phyloP scores from a whole-genome alignment of 352 stramenopile genomes.

The Globisporangium abappressorium region DNA sequence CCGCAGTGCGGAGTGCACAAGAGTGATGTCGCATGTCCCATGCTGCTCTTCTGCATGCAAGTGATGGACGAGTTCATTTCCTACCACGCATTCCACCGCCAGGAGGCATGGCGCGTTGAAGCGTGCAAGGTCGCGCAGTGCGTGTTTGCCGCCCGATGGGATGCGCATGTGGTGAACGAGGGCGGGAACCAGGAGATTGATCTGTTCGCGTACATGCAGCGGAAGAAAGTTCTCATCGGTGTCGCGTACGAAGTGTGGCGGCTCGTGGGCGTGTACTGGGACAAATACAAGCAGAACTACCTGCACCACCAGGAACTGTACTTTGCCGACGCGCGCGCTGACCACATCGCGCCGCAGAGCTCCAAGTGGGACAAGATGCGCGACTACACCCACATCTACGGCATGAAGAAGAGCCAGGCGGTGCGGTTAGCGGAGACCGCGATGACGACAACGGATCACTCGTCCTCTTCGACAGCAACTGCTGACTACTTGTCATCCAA shows the following conservation, averaged over 20 bases:
- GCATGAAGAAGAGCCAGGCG: slow-evolving; percentile 41
- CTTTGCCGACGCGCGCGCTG: slow-evolving; percentile 33
- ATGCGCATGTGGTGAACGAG: slow-evolving; percentile 29
- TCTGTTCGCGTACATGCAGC: slow-evolving; percentile 34
- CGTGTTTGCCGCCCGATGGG: slow-evolving; percentile 56
- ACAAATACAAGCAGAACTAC: slow-evolving; percentile 55
- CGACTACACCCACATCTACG: slow-evolving; percentile 48
- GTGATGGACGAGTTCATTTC: slow-evolving; percentile 72
- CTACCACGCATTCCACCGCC: slow-evolving; percentile 24
- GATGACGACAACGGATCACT: background rate
- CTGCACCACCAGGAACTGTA: slow-evolving; percentile 64
- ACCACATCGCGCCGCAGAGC: background rate
- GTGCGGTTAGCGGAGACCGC: slow-evolving; percentile 23
- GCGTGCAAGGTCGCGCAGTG: slow-evolving; percentile 51
- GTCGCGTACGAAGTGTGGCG: slow-evolving; percentile 58
- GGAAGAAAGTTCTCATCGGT: slow-evolving; percentile 33
- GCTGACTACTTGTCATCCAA: slow-evolving; percentile 22
- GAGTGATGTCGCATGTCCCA: slow-evolving; percentile 35
- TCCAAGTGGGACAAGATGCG: slow-evolving; percentile 38
- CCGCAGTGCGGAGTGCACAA: slow-evolving; percentile 43
- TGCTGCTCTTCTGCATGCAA: slow-evolving; percentile 76
- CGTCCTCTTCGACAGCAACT: slow-evolving; percentile 1
- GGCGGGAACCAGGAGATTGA: slow-evolving; percentile 19
- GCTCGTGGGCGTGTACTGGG: slow-evolving; percentile 58
- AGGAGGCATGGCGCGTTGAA: slow-evolving; percentile 39